Evolutionary conservation across 2,329 filamentous ascomycete genomes (phyloP).

Genomic region (Talaromyces sp.): DNA sequence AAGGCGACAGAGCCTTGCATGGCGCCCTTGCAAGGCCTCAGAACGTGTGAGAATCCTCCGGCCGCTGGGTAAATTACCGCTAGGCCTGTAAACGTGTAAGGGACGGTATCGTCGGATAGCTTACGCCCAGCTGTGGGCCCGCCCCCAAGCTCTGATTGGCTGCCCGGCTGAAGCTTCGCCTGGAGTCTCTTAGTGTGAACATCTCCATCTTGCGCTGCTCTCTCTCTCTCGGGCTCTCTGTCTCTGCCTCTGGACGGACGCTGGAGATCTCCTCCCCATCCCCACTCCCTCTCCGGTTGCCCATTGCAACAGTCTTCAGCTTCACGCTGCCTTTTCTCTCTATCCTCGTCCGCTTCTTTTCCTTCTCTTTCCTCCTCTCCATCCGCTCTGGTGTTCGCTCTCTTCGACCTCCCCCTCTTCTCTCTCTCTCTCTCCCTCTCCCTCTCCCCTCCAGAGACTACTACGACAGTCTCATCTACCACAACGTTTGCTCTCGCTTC

Average conservation of each 20-base stretch:
- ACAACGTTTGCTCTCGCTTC: background rate
- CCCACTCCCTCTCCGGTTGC: background rate
- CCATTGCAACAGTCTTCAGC: slow-evolving; percentile 1
- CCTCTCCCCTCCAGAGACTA: slow-evolving; percentile 1
- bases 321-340: background rate
- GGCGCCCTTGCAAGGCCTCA: background rate
- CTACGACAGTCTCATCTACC: background rate
- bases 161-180: background rate
- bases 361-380: slow-evolving; percentile 16
- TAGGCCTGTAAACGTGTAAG: background rate
- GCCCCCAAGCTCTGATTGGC: background rate
- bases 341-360: background rate
- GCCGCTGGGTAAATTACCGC: background rate
- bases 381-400: slow-evolving; percentile 13
- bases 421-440: slow-evolving; percentile 17
- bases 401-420: slow-evolving; percentile 11
- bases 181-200: background rate
- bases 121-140: background rate
- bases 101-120: background rate
- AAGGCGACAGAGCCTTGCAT: background rate
- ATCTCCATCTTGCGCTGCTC: background rate
- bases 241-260: background rate
- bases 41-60: background rate
- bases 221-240: background rate
- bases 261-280: background rate